Evolutionary conservation across 176 grass and related monocot species (phyloP).

Genomic region (Paspalum vaginatum): DNA sequence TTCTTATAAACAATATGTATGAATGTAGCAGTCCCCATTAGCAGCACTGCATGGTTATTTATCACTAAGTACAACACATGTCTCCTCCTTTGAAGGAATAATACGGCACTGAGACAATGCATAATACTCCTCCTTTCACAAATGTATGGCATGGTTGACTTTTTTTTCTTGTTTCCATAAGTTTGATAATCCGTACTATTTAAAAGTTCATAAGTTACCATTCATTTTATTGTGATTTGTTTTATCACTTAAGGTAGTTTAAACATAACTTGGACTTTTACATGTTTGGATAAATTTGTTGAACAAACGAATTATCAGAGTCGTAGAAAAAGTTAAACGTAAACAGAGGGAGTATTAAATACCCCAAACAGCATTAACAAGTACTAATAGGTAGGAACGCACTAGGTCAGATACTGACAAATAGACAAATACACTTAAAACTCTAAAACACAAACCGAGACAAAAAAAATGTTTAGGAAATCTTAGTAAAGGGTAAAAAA

Average conservation of each 20-base stretch:
- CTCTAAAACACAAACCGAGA: neutral
- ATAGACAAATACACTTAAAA: neutral
- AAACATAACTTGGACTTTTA: too few relatives aligned
- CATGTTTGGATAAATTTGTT: too few relatives aligned
- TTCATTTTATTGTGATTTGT: too few relatives aligned
- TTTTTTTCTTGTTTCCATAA: too few relatives aligned
- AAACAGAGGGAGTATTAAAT: neutral
- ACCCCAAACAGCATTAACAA: neutral
- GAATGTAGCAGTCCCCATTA: neutral
- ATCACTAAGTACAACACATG: neutral
- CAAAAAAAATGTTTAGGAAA: neutral
- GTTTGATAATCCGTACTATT: too few relatives aligned
- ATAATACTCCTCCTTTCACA: neutral
- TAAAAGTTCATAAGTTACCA: too few relatives aligned
- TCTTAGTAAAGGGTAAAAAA: neutral
- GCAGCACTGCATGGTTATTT: neutral
- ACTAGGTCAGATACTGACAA: slow-evolving; percentile 16
- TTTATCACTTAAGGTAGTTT: too few relatives aligned
- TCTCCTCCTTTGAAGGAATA: neutral
- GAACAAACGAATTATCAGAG: too few relatives aligned
- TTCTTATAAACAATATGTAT: neutral
- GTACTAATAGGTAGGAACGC: neutral
- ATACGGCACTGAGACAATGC: neutral
- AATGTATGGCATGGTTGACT: neutral
- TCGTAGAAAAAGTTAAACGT: too few relatives aligned